These are phyloP conservation scores for Aspergillus campestris DNA, from an alignment of 495 filamentous ascomycete genomes.

Conservation along the genomic window DNA sequence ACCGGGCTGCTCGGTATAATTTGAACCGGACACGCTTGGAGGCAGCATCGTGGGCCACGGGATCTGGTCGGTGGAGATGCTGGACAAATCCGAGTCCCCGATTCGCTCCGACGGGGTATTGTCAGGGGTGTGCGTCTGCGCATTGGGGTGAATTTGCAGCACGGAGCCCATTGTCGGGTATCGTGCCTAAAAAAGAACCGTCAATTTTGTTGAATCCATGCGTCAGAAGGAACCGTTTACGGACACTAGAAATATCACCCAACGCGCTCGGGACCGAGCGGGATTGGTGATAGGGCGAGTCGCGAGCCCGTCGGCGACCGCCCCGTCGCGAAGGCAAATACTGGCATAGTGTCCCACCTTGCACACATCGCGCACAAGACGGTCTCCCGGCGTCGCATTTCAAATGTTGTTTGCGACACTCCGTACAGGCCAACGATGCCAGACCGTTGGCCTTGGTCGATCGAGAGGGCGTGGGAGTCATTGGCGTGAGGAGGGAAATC, in stretches of 20 bases:
- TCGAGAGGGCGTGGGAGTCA: slow-evolving; percentile 8
- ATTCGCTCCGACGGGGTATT: slow-evolving; percentile 10
- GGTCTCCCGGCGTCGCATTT: slow-evolving; percentile 33
- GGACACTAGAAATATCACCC: background rate
- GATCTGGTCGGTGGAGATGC: background rate
- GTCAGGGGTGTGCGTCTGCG: slow-evolving; percentile 12
- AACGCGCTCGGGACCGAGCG: background rate
- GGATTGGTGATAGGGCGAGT: slow-evolving; percentile 1
- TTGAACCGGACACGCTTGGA: slow-evolving; percentile 5
- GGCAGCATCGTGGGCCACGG: slow-evolving; percentile 19
- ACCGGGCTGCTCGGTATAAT: slow-evolving; percentile 5
- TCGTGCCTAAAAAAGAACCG: slow-evolving; percentile 3
- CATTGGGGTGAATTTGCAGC: background rate
- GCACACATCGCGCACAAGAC: slow-evolving; percentile 27
- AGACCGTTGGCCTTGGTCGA: slow-evolving; percentile 1
- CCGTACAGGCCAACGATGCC: slow-evolving; percentile 29
- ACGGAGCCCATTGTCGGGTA: slow-evolving; percentile 1
- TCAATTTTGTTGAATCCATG: slow-evolving; percentile 3
- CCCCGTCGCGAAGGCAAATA: slow-evolving; percentile 34
- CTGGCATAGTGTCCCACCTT: slow-evolving; percentile 21
- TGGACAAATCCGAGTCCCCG: slow-evolving; percentile 2
- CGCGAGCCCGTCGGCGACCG: slow-evolving; percentile 24
- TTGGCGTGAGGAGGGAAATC: slow-evolving; percentile 2
- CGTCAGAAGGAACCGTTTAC: background rate
- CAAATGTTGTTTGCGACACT: slow-evolving; percentile 36